These are phyloP conservation scores for Aspergillus costaricaensis DNA, from an alignment of 2,329 filamentous ascomycete genomes.

Conservation along the genomic window DNA sequence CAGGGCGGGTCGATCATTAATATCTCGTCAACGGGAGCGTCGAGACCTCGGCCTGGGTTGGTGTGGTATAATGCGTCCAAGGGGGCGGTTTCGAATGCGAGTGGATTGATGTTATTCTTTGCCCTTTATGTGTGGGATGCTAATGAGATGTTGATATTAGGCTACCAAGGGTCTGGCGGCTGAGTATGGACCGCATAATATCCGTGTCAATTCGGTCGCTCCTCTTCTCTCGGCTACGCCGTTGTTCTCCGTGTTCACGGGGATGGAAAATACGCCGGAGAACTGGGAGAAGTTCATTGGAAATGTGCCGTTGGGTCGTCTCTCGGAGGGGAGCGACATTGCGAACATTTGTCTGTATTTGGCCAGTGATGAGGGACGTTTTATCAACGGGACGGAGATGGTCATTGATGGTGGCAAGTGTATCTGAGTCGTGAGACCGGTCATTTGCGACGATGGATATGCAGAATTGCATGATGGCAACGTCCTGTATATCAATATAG, in stretches of 20 bases:
- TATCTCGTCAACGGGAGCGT: conserved; percentile 47
- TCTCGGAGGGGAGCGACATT: conserved; percentile 59
- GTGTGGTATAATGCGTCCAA: conserved; percentile 52
- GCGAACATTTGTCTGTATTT: conserved; percentile 71
- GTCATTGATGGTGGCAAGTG: conserved; percentile 62
- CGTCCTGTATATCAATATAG: neutral
- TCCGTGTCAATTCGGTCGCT: conserved; percentile 72
- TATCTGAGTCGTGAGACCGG: conserved; percentile 26
- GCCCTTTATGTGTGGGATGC: neutral
- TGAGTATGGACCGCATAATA: conserved; percentile 71
- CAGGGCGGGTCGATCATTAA: conserved; percentile 48
- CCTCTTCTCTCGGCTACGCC: conserved; percentile 69
- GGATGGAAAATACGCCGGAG: conserved; percentile 48
- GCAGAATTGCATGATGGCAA: neutral
- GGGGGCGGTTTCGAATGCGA: conserved; percentile 47
- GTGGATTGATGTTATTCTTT: conserved; percentile 7
- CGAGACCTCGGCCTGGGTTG: conserved; percentile 45
- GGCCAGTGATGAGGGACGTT: conserved; percentile 69
- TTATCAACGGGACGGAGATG: conserved; percentile 72
- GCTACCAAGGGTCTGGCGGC: conserved; percentile 69
- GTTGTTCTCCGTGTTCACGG: conserved; percentile 53
- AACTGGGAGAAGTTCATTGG: conserved; percentile 48
- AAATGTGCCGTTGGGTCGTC: conserved; percentile 47
- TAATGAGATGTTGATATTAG: conserved; percentile 32
- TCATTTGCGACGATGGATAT: neutral